Base-by-base conservation (phyloP, 768 basidiomycete species). In the Stropharia rugosoannulata region DNA sequence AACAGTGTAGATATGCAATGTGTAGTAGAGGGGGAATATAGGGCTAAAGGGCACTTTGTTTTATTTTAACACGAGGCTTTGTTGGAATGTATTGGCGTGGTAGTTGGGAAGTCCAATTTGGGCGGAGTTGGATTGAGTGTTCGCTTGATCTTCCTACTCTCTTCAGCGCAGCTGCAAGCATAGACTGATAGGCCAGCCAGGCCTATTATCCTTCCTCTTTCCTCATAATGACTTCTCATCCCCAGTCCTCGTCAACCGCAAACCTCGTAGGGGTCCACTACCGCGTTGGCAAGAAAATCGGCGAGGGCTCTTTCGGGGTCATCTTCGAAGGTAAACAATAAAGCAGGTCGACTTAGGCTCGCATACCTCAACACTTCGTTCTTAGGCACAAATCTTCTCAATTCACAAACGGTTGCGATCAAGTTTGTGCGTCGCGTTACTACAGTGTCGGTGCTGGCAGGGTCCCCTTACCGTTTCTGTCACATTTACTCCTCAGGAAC, bases 381-480 rank as follows among this genome's bases (percentile, higher is more conserved):
- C 62, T 36, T 67, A 98, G 96, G 96, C 25, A 96, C 95, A 7
- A 99, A 99, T 70, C 80, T 99, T 32, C 86, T 98, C 76, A 99
- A 99, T 80, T 94, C 91, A 3, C 95, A 96, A 77, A 95, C 95
- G 9, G 96, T 98, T 58, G 97, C 97, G 60, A 98, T 99, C 86
- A 99, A 99, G 81, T 99, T 99, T 84, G 97, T 98, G 68, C 75
- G 95, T 86, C 39, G 57, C 50, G 44, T 36, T 44, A 40, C 41
- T 53, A 25, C 32, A 27, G 25, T 19, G 51, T 32, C 41, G 50
- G 46, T 55, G 54, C 42, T 40, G 46, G 40, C 32, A 45, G 45
- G 44, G 13, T 49, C 41, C 36, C 25, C 57, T 54, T 55, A 49
- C 22, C 47, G 47, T 55, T 42, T 27, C 54, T 54, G 43, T 42